Evolutionary conservation across 139 green algal genomes (phyloP).

Genomic region (Chlorella sp.): DNA sequence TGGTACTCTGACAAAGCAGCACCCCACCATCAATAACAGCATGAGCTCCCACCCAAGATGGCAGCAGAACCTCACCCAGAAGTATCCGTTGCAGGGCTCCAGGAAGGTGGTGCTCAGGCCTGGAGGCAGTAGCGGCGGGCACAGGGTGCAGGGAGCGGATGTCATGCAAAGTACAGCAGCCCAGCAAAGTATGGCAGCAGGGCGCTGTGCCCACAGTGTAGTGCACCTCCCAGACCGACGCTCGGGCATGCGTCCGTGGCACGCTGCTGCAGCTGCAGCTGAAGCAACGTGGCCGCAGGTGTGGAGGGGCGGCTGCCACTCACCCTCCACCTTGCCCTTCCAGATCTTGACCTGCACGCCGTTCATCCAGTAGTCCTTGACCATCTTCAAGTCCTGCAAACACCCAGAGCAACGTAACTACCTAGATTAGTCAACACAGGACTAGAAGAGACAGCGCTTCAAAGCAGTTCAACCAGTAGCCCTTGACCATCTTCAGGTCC

Average conservation of each 20-base stretch:
- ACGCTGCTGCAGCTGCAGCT: no score
- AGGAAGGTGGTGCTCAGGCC: slow-evolving; percentile 72
- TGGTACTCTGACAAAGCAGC: no score
- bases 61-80: no score
- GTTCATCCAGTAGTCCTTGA: slow-evolving; percentile 67
- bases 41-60: no score
- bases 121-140: slow-evolving; percentile 69
- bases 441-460: no score
- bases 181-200: background rate
- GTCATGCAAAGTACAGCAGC: slow-evolving; percentile 28
- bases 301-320: background rate
- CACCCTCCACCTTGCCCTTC: slow-evolving; percentile 75
- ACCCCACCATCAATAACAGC: no score
- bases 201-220: background rate
- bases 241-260: no score
- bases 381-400: slow-evolving; percentile 60
- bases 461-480: slow-evolving; percentile 71
- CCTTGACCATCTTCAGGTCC: slow-evolving; percentile 21
- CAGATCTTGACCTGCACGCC: slow-evolving; percentile 74
- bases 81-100: slow-evolving; percentile 89
- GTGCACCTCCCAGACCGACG: no score
- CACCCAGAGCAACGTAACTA: no score
- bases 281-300: no score
- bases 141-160: no score
- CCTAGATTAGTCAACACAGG: no score